These are phyloP conservation scores for Onygenales sp. DNA, from an alignment of 2,329 filamentous ascomycete genomes.

Conservation along the genomic window DNA sequence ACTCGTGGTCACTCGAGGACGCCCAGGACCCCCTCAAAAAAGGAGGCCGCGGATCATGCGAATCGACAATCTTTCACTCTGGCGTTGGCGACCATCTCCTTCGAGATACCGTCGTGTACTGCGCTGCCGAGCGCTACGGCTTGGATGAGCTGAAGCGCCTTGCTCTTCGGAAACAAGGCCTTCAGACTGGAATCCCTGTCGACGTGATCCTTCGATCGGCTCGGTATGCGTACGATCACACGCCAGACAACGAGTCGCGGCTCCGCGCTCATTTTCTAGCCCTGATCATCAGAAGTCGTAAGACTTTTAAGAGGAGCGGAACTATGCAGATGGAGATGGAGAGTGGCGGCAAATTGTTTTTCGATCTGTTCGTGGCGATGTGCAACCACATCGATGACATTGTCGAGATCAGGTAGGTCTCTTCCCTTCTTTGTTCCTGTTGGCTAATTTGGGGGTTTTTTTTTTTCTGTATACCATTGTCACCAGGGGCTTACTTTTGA, in stretches of 20 bases:
- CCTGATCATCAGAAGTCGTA: constrained; percentile 92
- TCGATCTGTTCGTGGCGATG: constrained; percentile 96
- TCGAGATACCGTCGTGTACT: constrained; percentile 91
- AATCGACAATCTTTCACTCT: constrained; percentile 69
- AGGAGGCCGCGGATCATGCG: constrained; percentile 53
- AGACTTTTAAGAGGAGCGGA: constrained; percentile 95
- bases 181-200: constrained; percentile 87
- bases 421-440: constrained; percentile 8
- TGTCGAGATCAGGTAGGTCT: constrained; percentile 69
- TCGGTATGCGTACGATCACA: constrained; percentile 92
- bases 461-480: constrained; percentile 6
- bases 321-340: constrained; percentile 99
- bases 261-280: constrained; percentile 95
- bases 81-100: constrained; percentile 68
- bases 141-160: constrained; percentile 87
- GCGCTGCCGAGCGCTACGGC: constrained; percentile 79
- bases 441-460: constrained; percentile 8
- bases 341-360: constrained; percentile 87
- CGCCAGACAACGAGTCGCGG: constrained; percentile 81
- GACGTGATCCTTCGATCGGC: constrained; percentile 84
- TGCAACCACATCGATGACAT: constrained; percentile 97
- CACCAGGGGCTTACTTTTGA: constrained; percentile 13
- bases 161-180: constrained; percentile 85
- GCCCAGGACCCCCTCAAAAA: constrained; percentile 44
- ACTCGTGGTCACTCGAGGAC: constrained; percentile 86